Evolutionary conservation across 495 filamentous ascomycete species (phyloP), one percentile per base, ranked within the genome.

Genomic region (Penicillium ochrochloron): DNA sequence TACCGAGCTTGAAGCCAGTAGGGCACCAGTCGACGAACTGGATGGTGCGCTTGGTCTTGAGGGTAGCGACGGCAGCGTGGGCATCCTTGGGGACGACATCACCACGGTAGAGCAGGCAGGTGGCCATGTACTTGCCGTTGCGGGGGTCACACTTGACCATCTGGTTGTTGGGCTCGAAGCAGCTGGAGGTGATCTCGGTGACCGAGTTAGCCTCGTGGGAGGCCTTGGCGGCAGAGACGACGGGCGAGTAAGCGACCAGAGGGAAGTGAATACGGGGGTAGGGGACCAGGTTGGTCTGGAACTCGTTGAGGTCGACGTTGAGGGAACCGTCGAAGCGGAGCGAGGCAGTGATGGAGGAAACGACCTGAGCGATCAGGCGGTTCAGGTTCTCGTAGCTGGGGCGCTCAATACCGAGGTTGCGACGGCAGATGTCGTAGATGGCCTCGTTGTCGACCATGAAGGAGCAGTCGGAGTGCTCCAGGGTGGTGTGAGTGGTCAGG

Each of bases 371-470:
- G 76, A 99, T 97, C 75, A 99, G 83, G 69, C 95, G 92, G 87
- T 99, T 99, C 62, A 99, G 87, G 86, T 98, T 96, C 82, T 96
- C 95, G 78, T 94, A 96, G 82, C 93, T 93, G 71, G 95, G 95
- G 59, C 96, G 91, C 83, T 97, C 92, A 69, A 99, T 93, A 69
- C 93, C 94, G 62, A 99, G 86, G 84, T 97, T 97, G 73, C 94
- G 88, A 73, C 93, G 90, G 88, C 95, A 99, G 80, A 99, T 97
- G 78, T 98, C 96, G 80, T 98, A 99, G 80, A 99, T 97, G 70
- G 95, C 95, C 83, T 99, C 95, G 78, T 99, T 99, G 81, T 99
- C 95, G 66, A 99, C 96, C 89, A 99, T 93, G 88, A 99, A 99
- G 68, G 91, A 94, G 86, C 95, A 99, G 85, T 99, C 95, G 64